Conservation (phyloP, 345 rosid species). For the Citrus glauca region DNA sequence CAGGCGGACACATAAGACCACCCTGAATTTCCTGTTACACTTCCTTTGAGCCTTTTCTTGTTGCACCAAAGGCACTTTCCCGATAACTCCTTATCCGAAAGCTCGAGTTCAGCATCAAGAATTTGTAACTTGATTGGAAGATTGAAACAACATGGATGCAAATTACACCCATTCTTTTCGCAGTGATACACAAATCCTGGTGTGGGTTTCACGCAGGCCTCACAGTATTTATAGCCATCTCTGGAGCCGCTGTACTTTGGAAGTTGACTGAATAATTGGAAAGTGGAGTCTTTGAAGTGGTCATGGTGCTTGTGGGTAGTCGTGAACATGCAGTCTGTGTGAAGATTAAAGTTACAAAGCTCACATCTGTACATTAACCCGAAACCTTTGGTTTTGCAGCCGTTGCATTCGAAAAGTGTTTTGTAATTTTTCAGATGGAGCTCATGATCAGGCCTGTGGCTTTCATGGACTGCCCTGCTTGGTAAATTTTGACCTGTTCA, state of each 20-base stretch:
- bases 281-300: not conserved
- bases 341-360: not conserved
- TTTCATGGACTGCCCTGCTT: not conserved
- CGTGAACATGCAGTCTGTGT: not conserved
- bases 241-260: not conserved
- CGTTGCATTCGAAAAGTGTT: not conserved
- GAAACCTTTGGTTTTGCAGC: not conserved
- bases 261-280: not conserved
- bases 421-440: not conserved
- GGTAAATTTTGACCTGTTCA: not conserved
- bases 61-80: not conserved
- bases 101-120: not conserved
- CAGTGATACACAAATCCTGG: slow-evolving; percentile 2
- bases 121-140: not conserved
- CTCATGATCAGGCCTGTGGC: not conserved
- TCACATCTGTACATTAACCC: slow-evolving; percentile 4
- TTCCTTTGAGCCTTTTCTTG: not conserved
- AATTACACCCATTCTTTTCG: not conserved
- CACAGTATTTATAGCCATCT: not conserved
- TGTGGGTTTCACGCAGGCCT: not conserved
- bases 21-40: too few relatives aligned
- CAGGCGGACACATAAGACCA: too few relatives aligned
- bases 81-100: not conserved
- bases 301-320: not conserved
- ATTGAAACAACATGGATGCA: slow-evolving; percentile 3